Evolutionary conservation across 345 rosid species (phyloP).

Genomic region (Bruguiera sexangula): DNA sequence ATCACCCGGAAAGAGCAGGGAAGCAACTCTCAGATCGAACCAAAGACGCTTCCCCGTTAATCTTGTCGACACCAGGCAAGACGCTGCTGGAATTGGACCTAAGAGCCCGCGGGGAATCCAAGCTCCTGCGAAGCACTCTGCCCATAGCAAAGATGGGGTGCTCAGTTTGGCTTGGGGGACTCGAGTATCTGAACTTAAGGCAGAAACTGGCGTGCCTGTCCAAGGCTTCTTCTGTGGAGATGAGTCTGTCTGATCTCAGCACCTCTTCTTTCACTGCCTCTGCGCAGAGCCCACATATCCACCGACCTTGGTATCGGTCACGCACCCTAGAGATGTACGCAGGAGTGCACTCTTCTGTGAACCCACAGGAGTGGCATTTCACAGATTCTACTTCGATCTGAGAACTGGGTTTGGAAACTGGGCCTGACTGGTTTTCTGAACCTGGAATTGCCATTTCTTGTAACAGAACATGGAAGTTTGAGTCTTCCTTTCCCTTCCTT

Average conservation of each 20-base stretch:
- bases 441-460: constrained; percentile 34
- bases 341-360: constrained; percentile 63
- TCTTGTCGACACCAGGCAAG: constrained; percentile 43
- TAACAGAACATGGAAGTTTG: constrained; percentile 23
- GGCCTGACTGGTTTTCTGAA: constrained; percentile 24
- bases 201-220: constrained; percentile 47
- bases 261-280: constrained; percentile 65
- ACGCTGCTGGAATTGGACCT: constrained; percentile 42
- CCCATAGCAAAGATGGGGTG: constrained; percentile 66
- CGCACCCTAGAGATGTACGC: constrained; percentile 46
- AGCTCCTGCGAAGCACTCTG: constrained; percentile 52
- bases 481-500: not conserved
- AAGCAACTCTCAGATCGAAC: constrained; percentile 65
- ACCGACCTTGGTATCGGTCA: constrained; percentile 50
- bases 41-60: constrained; percentile 17
- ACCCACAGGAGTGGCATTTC: constrained; percentile 56
- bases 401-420: not conserved
- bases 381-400: constrained; percentile 40
- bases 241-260: constrained; percentile 39
- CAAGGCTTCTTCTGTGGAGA: constrained; percentile 57
- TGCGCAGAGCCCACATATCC: constrained; percentile 64
- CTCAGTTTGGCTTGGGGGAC: constrained; percentile 35
- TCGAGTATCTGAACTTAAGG: constrained; percentile 33
- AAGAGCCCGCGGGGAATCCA: constrained; percentile 46
- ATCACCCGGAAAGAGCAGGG: constrained; percentile 50